Base-by-base conservation (phyloP, 1,139 yeast genomes). In the Geotrichum histeridarum region DNA sequence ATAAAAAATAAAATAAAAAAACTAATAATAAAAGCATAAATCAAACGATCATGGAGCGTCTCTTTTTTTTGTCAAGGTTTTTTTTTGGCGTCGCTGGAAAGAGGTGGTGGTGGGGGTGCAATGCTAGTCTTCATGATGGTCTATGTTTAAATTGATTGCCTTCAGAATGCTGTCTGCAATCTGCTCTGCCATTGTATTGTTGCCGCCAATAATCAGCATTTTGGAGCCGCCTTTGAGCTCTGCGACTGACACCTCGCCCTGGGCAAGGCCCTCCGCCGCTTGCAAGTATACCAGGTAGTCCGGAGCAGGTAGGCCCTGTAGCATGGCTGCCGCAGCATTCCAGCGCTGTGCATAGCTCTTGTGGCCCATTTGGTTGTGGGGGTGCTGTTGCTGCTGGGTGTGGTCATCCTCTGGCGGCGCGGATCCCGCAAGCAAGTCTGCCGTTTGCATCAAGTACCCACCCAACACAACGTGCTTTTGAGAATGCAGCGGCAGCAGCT, bases 281-380 rank as follows among this genome's bases (percentile, higher is more conserved):
- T 62, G 65, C 32, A 62, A 51, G 44, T 56, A 62, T 9, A 66
- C 61, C 31, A 64, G 49, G 44, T 51, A 63, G 54, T 66, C 67
- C 4, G 69, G 68, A 3, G 61, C 61, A 2, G 66, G 67, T 8
- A 66, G 57, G 1, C 68, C 68, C 44, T 64, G 58, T 38, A 66
- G 56, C 36, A 64, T 35, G 15, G 48, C 35, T 6, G 51, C 50
- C 6, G 48, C 37, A 12, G 36, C 31, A 11, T 48, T 31, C 54
- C 54, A 51, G 27, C 51, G 47, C 32, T 51, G 48, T n/a, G 33
- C 18, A n/a, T 41, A 41, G 4, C n/a, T 33, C 22, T 41, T 48
- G 18, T 11, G 12, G 9, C 37, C 46, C n/a, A 31, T 17, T 32
- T 30, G 15, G 38, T 32, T 15, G 27, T 27, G 15, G 22, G 33